These are phyloP conservation scores for Cucurbita moschata DNA, from an alignment of 306 rosid species.

Conservation along the genomic window DNA sequence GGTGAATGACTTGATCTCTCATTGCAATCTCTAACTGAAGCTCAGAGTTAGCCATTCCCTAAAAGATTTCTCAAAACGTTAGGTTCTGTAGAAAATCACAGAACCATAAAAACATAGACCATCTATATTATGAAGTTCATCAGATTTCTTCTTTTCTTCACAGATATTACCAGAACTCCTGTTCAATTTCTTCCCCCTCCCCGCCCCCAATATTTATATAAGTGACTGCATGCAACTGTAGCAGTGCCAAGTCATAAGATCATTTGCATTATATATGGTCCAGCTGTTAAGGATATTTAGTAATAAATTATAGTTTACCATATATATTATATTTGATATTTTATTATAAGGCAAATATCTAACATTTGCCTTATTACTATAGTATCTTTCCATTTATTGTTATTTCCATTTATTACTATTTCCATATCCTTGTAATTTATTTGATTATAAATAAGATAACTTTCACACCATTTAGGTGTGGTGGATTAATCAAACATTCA, in stretches of 20 bases:
- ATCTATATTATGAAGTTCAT: neutral
- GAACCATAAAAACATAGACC: neutral
- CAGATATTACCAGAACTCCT: neutral
- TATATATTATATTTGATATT: too few relatives aligned
- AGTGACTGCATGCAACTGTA: neutral
- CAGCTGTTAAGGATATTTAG: too few relatives aligned
- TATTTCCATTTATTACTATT: too few relatives aligned
- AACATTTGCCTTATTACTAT: too few relatives aligned
- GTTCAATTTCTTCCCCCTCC: neutral
- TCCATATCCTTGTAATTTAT: too few relatives aligned
- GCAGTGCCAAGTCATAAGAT: neutral
- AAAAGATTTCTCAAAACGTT: neutral
- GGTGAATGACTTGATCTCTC: conserved; percentile 52
- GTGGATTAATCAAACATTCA: too few relatives aligned
- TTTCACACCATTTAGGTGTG: too few relatives aligned
- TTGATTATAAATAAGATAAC: too few relatives aligned
- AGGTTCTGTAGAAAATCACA: neutral
- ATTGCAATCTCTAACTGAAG: conserved; percentile 57
- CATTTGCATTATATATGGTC: neutral
- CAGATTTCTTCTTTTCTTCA: neutral
- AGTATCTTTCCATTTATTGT: too few relatives aligned
- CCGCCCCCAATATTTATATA: neutral
- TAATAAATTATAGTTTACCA: too few relatives aligned
- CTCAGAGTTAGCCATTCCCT: conserved; percentile 53
- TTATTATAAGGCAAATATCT: too few relatives aligned